Base-by-base conservation (phyloP, 2,329 filamentous ascomycete genomes). In the Fusarium napiforme region DNA sequence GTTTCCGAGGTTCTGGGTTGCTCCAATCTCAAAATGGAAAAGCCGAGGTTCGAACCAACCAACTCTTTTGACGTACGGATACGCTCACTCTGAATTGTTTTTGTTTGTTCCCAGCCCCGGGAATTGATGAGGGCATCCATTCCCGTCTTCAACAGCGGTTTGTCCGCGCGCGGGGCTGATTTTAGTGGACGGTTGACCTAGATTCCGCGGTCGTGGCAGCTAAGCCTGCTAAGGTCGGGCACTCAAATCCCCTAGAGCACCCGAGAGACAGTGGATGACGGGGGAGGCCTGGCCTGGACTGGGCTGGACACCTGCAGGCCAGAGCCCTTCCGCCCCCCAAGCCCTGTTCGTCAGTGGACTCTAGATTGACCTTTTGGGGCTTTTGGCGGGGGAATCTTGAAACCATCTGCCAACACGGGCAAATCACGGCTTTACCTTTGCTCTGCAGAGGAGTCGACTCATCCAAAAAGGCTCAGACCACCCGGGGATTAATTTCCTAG, bases 41-140 rank as follows among this genome's bases (percentile, higher is more conserved):
- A 75, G 75, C 75, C 75, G 75, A 77, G 75, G 75, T 70, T 34
- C 30, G 36, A 46, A 18, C 67, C 60, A 18, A n/a, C 28, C 32
- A 34, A 34, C 36, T 52, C 30, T 52, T 50, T 49, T 26, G 36
- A 36, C 36, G 16, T 18, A 36, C 32, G 32, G 32, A 34, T 34
- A 46, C n/a, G 10, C 12, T 39, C 6, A 39, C 37, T 39, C 10
- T 39, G 37, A 21, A 39, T 21, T 39, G 36, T 18, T 36, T 39
- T 39, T 42, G n/a, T n/a, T 45, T 37, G 45, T 40, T 40, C 52
- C 50, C 39, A 39, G 28, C 28, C 39, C 70, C 42, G 36, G 64
- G 52, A 49, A 59, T 52, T 56, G 47, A 59, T 46, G 52, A 30
- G 32, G 32, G 42, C 45, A 47, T 30, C 30, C 30, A 30, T 37